Evolutionary conservation across 371 early-diverging fungal genomes (phyloP).

Genomic region (Rhizopus sp.): DNA sequence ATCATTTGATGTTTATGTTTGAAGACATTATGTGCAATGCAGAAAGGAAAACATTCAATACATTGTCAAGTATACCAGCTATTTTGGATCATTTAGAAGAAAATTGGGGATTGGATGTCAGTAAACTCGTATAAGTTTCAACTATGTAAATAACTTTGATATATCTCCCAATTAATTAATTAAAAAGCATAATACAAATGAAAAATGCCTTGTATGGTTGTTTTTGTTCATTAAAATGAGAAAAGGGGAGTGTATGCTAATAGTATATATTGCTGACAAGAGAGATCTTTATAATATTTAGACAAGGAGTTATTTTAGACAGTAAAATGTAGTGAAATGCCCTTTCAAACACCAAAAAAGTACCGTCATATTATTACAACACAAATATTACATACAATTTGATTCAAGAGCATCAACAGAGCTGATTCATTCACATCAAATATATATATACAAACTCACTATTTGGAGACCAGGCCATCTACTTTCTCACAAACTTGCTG

Average conservation of each 20-base stretch:
- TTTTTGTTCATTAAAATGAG: no score
- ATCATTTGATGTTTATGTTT: constrained; percentile 95
- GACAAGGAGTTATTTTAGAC: no score
- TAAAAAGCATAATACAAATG: not conserved
- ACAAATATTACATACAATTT: no score
- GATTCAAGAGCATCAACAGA: not conserved
- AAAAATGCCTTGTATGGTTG: not conserved
- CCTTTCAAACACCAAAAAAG: no score
- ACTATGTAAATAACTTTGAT: not conserved
- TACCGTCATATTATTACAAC: no score
- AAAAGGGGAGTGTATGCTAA: no score
- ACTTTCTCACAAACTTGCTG: constrained; percentile 57
- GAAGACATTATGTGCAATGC: constrained; percentile 84
- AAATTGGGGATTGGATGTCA: constrained; percentile 67
- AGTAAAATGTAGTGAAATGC: no score
- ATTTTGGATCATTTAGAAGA: constrained; percentile 83
- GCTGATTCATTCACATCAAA: no score
- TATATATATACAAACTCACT: not conserved
- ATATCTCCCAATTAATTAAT: not conserved
- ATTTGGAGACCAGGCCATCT: constrained; percentile 23
- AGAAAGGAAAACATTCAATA: constrained; percentile 88
- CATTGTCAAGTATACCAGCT: constrained; percentile 76
- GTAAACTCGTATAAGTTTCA: constrained; percentile 11
- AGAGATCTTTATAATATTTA: no score
- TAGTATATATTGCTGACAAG: no score